phyloP scores from a whole-genome alignment of 2,329 filamentous ascomycete species.

The Ophiobolus disseminans region DNA sequence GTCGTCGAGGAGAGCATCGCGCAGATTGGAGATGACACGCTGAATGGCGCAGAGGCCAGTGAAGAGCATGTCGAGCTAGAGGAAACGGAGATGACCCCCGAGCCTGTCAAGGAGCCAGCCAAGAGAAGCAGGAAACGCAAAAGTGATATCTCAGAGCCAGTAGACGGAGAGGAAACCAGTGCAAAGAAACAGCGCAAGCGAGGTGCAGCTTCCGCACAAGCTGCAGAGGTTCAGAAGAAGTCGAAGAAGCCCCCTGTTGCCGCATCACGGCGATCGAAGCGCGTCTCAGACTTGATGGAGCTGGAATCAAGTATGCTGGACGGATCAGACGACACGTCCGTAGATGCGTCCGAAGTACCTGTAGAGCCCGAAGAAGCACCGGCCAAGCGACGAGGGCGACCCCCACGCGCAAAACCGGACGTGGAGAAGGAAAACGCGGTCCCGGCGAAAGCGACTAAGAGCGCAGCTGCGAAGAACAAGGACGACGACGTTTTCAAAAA shows the following conservation, averaged over 20 bases:
- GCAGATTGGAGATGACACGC: conserved; percentile 38
- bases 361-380: conserved; percentile 27
- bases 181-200: conserved; percentile 27
- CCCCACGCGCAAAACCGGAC: conserved; percentile 27
- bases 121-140: conserved; percentile 42
- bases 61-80: conserved; percentile 32
- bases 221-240: conserved; percentile 23
- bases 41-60: conserved; percentile 22
- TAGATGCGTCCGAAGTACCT: conserved; percentile 33
- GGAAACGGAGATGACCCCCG: conserved; percentile 36
- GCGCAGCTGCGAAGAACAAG: conserved; percentile 16
- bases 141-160: conserved; percentile 28
- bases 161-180: conserved; percentile 23
- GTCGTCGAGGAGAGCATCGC: conserved; percentile 37
- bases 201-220: conserved; percentile 15
- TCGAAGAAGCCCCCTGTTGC: conserved; percentile 27
- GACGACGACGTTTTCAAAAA: conserved; percentile 4
- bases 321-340: conserved; percentile 21
- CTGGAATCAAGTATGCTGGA: conserved; percentile 34
- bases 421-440: conserved; percentile 16
- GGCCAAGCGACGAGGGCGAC: conserved; percentile 37
- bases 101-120: conserved; percentile 31
- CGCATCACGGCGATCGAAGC: conserved; percentile 34
- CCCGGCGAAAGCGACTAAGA: conserved; percentile 15
- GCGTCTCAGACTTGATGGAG: conserved; percentile 39